Evolutionary conservation across 2,329 filamentous ascomycete genomes (phyloP), one percentile per base, ranked within the genome.

Genomic region (Geosmithia putterillii): DNA sequence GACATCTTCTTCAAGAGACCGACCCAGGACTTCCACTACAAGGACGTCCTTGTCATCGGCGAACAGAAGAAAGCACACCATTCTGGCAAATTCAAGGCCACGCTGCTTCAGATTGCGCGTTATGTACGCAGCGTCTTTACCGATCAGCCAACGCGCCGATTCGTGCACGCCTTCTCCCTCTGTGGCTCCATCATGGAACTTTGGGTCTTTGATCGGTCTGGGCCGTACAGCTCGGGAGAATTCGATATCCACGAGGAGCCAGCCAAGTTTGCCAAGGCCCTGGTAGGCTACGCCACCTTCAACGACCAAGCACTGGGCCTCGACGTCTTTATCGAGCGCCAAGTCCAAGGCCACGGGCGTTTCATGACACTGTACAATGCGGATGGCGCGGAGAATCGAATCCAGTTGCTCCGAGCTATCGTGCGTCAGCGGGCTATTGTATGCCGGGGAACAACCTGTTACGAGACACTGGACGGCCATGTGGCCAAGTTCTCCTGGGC

Each of bases 171-270:
- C 2, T 54, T 46, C 36, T 21, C 18, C 2, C 28, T 50, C 15
- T 38, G 17, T 32, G 46, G 21, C 9, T 47, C 47, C 1, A 47
- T 35, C 18, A 47, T 53, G 42, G 51, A 56, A 40, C 42, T 52
- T 10, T 52, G 48, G 50, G 37, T 55, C 8, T 56, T 54, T 5
- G 47, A 50, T 41, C 46, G 52, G 2, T 48, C 50, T 15, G 52
- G 53, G 1, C 3, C 45, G 10, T 54, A 51, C 3, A 48, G 49
- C 41, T 47, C 46, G 2, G 51, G 44, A 1, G 14, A 36, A n/a
- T 44, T 43, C 14, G 37, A 47, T 19, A 38, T 47, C 18, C 42
- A 38, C 20, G 34, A 35, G 1, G 23, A 41, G 8, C 45, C 39
- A 14, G 25, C 40, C 15, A 45, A 25, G n/a, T 43, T 48, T 28